Base-by-base conservation (phyloP, 495 filamentous ascomycete genomes). In the Alectoria sarmentosa region DNA sequence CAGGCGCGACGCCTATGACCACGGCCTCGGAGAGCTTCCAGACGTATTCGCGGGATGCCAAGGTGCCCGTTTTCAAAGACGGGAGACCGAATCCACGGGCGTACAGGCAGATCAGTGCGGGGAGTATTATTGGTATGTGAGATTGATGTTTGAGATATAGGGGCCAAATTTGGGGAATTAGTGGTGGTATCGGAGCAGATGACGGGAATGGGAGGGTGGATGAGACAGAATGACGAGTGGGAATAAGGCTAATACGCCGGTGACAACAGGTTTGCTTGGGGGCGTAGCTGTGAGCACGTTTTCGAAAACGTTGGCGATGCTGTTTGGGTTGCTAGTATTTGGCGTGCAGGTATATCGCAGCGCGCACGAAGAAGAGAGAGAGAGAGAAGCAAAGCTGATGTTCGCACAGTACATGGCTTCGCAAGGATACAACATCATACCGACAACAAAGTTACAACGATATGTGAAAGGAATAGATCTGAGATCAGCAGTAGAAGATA, bases 211-310 rank as follows among this genome's bases (percentile, higher is more conserved):
- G 38, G 14, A 13, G 8, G 26, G n/a, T n/a, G 4, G 36, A 55
- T 8, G n/a, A 5, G 52, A 8, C 39, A 58, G 1, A 6, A 7
- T 17, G 14, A 39, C 17, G 9, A 15, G 37, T 42, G 15, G 44
- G 23, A 1, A 4, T 28, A 44, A 0, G 32, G 32, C 58, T 66
- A 41, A 66, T 66, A 49, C 48, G 61, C 17, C 21, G 28, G 44
- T 61, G 61, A 17, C 1, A 32, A 32, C 64, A 86, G 86, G 90
- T 6, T 78, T 96, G 59, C 71, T 88, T 44, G 82, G 81, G 0
- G 91, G 91, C 4, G 71, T 93, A 26, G 79, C 88, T 9, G 79
- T 96, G 61, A 81, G 84, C 68, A 81, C 88, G 48, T 93, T 96
- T 74, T 92, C 88, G 54, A 83, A 82, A 70, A 86, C 84, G 7